A percentile compares a stretch with the other conserved stretches of the same genome.
Evolutionary conservation across 176 grass and related monocot species (phyloP).

Genomic region (Musa troglodytarum): DNA sequence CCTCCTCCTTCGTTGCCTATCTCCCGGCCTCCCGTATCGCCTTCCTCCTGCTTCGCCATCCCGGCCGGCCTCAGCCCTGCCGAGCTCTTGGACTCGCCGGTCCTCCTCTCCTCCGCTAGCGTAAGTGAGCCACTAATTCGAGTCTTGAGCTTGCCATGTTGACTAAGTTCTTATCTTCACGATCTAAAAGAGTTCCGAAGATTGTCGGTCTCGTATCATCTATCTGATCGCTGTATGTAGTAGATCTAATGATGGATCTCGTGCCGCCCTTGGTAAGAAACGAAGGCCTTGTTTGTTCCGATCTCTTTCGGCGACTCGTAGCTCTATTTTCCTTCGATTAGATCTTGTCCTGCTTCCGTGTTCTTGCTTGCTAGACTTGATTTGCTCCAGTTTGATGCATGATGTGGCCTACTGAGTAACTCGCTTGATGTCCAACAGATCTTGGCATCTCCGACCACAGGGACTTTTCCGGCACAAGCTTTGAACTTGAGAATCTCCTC

Average conservation of each 20-base stretch:
- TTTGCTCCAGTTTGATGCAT: slow-evolving; percentile 5
- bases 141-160: background rate
- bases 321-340: background rate
- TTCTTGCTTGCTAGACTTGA: too few relatives aligned
- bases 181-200: too few relatives aligned
- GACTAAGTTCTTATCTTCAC: too few relatives aligned
- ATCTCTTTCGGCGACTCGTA: too few relatives aligned
- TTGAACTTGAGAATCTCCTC: slow-evolving; percentile 41
- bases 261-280: too few relatives aligned
- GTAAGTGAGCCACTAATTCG: slow-evolving; percentile 36
- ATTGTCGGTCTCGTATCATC: too few relatives aligned
- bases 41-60: slow-evolving; percentile 77
- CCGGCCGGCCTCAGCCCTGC: slow-evolving; percentile 73
- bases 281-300: too few relatives aligned
- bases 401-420: background rate
- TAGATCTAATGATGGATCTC: too few relatives aligned
- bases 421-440: slow-evolving; percentile 23
- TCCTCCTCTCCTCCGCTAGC: slow-evolving; percentile 49
- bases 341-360: background rate
- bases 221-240: too few relatives aligned
- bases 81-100: slow-evolving; percentile 82
- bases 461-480: slow-evolving; percentile 45
- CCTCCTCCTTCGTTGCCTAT: slow-evolving; percentile 79
- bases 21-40: slow-evolving; percentile 52
- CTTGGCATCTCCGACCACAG: slow-evolving; percentile 70